Evolutionary conservation across 169 alveolate genomes (phyloP), one percentile per base, ranked within the genome.

Genomic region (Toxoplasma gondii): DNA sequence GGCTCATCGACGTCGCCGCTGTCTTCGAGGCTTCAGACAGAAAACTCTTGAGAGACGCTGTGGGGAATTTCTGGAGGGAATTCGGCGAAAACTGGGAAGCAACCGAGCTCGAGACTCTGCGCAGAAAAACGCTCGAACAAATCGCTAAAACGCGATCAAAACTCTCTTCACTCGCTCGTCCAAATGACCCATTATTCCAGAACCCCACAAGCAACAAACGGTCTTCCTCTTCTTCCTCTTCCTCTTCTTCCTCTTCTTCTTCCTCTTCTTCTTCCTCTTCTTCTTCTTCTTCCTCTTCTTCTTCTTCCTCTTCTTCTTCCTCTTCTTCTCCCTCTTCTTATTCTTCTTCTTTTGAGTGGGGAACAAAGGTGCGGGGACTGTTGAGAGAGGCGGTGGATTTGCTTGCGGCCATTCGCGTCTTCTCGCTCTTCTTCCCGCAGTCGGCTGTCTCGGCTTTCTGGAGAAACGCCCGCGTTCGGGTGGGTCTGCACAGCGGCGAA

Each of bases 391-490:
- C n/a, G 27, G 45, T 78, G 4, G 86, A 78, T n/a, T 10, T n/a
- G 86, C 39, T 78, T 12, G 86, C 86, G 7, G 0, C 49, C 44
- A 1, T 78, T 41, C 86, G 86, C 27, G 86, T n/a, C n/a, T 38
- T 78, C 16, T 78, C 86, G 39, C 86, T 17, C 39, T 78, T n/a
- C 43, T 78, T 78, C 45, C 86, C 86, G 22, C 39, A 78, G n/a
- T 19, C 86, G 5, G 45, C 45, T n/a, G 86, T 78, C 86, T 19
- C 86, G 86, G 86, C 39, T n/a, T 19, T 78, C 86, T 78, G 86
- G 86, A 9, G 39, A 38, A 38, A n/a, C 16, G 44, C 27, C 22
- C 86, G 22, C 45, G 19, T 31, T 45, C 7, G n/a, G 9, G 39
- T 16, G 24, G 45, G 39, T 16, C 74, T 12, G 45, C 39, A 7